These are phyloP conservation scores for Leishmania gerbilli DNA, from an alignment of 208 protist species.

Conservation along the genomic window DNA sequence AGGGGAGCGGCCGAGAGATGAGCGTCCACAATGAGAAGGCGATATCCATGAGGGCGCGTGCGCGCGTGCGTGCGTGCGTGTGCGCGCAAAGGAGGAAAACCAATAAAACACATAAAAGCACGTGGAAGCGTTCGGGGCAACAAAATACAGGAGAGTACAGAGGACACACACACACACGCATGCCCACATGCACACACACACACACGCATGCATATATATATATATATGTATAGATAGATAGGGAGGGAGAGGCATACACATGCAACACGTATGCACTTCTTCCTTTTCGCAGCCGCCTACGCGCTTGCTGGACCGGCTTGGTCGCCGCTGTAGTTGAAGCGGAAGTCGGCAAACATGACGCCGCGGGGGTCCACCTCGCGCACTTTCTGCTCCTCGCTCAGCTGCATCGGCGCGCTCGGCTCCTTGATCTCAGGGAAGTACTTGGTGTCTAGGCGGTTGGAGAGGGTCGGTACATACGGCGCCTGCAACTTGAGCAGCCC, in stretches of 20 bases:
- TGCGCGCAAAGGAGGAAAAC: too few species aligned
- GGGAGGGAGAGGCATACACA: too few species aligned
- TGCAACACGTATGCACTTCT: background rate
- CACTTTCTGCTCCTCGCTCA: constrained; percentile 55
- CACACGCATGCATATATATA: too few species aligned
- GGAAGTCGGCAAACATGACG: constrained; percentile 90
- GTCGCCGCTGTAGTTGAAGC: constrained; percentile 60
- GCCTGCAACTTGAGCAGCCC: constrained; percentile 60
- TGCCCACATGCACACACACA: background rate
- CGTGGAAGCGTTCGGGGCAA: too few species aligned
- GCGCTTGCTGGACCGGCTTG: constrained; percentile 11
- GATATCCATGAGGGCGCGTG: background rate
- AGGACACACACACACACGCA: too few species aligned
- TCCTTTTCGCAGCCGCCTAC: background rate
- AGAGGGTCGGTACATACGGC: constrained; percentile 71
- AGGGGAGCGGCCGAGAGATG: background rate
- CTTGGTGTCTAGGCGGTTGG: constrained; percentile 77
- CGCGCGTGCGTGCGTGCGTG: too few species aligned
- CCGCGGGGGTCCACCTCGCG: constrained; percentile 81
- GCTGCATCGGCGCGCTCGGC: constrained; percentile 29
- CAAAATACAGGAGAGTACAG: too few species aligned
- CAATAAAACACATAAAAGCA: too few species aligned
- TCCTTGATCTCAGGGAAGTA: constrained; percentile 91
- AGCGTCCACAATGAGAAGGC: background rate
- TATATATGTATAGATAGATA: too few species aligned